Conservation (phyloP, 768 basidiomycete species). For the Phallus indusiatus region DNA sequence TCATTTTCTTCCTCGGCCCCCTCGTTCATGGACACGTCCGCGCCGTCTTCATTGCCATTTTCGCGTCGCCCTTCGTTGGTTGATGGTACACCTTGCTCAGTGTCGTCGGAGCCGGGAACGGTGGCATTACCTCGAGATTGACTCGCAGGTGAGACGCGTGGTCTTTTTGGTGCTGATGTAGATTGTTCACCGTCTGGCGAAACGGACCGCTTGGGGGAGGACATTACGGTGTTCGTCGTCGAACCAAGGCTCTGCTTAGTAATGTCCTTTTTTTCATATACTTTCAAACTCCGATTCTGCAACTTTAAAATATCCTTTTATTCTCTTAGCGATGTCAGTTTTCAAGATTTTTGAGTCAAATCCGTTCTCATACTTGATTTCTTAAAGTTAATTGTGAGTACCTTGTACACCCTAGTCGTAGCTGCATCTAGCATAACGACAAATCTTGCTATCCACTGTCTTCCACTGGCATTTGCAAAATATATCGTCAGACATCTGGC, state of each 20-base stretch:
- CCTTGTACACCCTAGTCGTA: too few species aligned
- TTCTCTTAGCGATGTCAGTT: too few species aligned
- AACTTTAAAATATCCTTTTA: neutral
- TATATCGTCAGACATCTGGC: too few species aligned
- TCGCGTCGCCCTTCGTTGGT: neutral
- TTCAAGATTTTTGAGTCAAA: too few species aligned
- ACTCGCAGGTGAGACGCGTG: constrained; percentile 4
- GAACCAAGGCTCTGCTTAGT: neutral
- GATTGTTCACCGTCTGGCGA: constrained; percentile 5
- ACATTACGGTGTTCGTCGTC: constrained; percentile 1
- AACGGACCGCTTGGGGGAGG: constrained; percentile 9
- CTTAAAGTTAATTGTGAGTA: too few species aligned
- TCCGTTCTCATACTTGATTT: too few species aligned
- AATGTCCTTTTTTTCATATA: neutral
- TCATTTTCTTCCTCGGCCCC: constrained; percentile 64
- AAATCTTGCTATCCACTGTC: too few species aligned
- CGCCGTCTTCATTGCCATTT: constrained; percentile 48
- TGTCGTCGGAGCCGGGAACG: constrained; percentile 3
- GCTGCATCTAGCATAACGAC: too few species aligned
- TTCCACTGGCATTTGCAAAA: too few species aligned
- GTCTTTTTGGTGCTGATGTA: constrained; percentile 1
- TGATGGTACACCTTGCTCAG: neutral
- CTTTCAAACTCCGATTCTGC: neutral
- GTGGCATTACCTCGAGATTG: neutral
- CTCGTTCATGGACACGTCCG: constrained; percentile 67